Base-by-base conservation (phyloP, 345 rosid species). In the Eucalyptus pauciflora region DNA sequence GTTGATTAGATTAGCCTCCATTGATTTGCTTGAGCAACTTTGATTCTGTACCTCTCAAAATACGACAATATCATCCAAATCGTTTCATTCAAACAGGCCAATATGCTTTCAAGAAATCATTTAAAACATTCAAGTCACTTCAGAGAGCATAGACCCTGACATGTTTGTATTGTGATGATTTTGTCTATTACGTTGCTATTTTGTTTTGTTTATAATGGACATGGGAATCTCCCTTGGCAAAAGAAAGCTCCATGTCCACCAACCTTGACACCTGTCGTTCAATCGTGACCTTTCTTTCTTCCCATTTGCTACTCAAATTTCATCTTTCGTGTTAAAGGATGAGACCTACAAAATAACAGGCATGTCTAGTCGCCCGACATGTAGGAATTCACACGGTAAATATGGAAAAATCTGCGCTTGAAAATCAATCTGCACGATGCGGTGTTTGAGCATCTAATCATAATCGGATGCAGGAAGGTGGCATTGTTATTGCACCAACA, bases 81-180 rank as follows among this genome's bases (percentile, higher is more conserved):
- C 45, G 1, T 64, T 64, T 64, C 18, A 33, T 69, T 18, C 2
- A 33, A 31, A 33, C 13, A 16, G 4, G 24, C 12, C 24, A 33
- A 64, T 64, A 0, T 12, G 0, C 37, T 64, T n/a, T 64, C 18
- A 64, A n/a, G 33, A 69, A 11, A 71, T 22, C 46, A 3, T 71
- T 33, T 1, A 18, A 71, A 10, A 37, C 22, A 71, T 18, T 71
- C 2, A 10, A 37, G 41, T 71, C 45, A 7, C 27, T 76, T 76
- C 1, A 37, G 1, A 76, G 46, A 10, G 2, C 14, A 3, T 10
- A 4, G 4, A 41, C 2, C 48, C 0, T 24, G 2, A 11, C 9
- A 20, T 10, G 4, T 76, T 41, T 4, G 27, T 25, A 76, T 76
- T 2, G 8, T 20, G 48, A 76, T 76, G 85, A 3, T 76, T 76